Evolutionary conservation across 2,329 filamentous ascomycete species (phyloP).

Genomic region (Gnomoniopsis sp.): DNA sequence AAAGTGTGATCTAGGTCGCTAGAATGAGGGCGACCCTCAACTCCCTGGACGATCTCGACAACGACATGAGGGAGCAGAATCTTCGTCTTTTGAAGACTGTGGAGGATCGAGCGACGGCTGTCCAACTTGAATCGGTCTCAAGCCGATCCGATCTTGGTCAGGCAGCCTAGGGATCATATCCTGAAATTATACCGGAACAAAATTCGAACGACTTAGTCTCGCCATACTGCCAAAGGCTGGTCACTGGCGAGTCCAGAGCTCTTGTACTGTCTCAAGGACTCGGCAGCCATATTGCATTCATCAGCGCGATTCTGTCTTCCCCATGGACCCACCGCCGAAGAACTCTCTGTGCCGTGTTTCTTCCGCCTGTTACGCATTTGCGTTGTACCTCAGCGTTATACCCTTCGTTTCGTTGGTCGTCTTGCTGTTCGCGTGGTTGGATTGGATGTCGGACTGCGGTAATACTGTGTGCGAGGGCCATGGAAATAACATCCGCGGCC

Average conservation of each 20-base stretch:
- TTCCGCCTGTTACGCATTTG: not conserved
- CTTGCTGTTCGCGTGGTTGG: not conserved
- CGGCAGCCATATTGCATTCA: not conserved
- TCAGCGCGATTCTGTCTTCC: not conserved
- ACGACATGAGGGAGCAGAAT: conserved; percentile 18
- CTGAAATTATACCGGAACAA: not conserved
- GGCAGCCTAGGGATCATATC: conserved; percentile 3
- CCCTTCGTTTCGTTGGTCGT: not conserved
- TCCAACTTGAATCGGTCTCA: not conserved
- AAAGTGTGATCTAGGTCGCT: conserved; percentile 15
- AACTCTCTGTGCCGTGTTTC: not conserved
- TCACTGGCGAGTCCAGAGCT: not conserved
- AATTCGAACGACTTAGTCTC: not conserved
- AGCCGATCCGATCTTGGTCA: conserved; percentile 13
- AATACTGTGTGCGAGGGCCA: not conserved
- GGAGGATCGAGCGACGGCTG: conserved; percentile 15
- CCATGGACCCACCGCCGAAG: not conserved
- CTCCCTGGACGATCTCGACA: conserved; percentile 16
- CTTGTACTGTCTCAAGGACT: not conserved
- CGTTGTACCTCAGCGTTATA: not conserved
- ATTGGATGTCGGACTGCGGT: not conserved
- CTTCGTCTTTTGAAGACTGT: conserved; percentile 12
- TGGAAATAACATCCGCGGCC: not conserved
- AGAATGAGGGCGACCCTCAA: conserved; percentile 17
- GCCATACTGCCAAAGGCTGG: not conserved